These are phyloP conservation scores for Galerina sulciceps DNA, from an alignment of 768 basidiomycete species.

Conservation along the genomic window DNA sequence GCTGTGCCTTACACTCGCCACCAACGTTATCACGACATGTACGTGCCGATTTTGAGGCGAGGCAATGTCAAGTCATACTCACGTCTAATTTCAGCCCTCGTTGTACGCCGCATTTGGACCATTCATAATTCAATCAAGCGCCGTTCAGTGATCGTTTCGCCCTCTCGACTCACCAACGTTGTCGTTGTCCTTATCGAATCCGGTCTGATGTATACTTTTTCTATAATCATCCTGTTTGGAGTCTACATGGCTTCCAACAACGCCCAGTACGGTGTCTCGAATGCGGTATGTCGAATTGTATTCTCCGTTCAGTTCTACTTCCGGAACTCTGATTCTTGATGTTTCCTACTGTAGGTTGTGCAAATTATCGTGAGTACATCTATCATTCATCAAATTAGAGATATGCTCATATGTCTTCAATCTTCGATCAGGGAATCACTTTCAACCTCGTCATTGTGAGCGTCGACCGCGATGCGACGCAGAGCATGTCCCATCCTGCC, in stretches of 20 bases:
- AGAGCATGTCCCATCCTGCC: neutral
- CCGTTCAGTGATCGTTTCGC: constrained; percentile 16
- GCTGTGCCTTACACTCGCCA: constrained; percentile 38
- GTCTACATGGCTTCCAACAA: constrained; percentile 41
- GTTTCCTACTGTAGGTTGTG: constrained; percentile 36
- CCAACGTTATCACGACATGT: constrained; percentile 43
- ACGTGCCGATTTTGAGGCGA: constrained; percentile 13
- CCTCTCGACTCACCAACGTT: constrained; percentile 30
- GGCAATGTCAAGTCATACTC: too few species aligned
- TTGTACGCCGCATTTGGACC: constrained; percentile 40
- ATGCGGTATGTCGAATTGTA: constrained; percentile 33
- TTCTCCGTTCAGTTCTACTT: neutral
- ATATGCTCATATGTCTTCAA: neutral
- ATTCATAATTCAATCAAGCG: constrained; percentile 31
- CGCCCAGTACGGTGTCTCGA: constrained; percentile 39
- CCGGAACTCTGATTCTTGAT: neutral
- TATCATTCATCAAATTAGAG: neutral
- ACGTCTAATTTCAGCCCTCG: constrained; percentile 30
- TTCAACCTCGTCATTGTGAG: constrained; percentile 30
- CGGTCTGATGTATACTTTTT: constrained; percentile 41
- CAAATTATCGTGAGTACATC: constrained; percentile 41
- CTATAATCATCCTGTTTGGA: constrained; percentile 37
- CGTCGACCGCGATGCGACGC: constrained; percentile 11
- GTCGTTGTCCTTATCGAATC: constrained; percentile 41
- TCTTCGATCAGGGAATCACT: constrained; percentile 25